These are phyloP conservation scores for Carpinus viminea DNA, from an alignment of 306 rosid species.

Conservation along the genomic window DNA sequence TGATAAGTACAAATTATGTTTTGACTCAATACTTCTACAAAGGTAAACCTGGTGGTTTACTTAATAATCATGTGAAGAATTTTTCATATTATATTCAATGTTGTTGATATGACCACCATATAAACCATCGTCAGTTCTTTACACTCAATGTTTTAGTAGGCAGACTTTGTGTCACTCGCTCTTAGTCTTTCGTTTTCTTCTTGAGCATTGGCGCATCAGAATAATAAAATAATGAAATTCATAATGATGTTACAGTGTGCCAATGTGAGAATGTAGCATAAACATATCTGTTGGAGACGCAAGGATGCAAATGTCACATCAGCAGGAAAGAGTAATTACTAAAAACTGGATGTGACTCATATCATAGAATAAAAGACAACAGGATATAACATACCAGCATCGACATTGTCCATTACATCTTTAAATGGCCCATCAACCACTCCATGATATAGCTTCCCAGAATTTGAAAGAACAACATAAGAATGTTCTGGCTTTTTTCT, in stretches of 20 bases:
- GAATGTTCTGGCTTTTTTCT: slow-evolving; percentile 46
- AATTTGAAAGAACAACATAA: slow-evolving; percentile 64
- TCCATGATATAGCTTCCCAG: slow-evolving; percentile 61
- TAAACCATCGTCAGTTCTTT: not conserved
- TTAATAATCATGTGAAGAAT: not conserved
- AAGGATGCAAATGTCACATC: slow-evolving; percentile 6
- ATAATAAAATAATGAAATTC: not conserved
- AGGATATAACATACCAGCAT: slow-evolving; percentile 67
- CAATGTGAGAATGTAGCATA: not conserved
- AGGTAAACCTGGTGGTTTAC: not conserved
- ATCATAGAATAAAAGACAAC: not conserved
- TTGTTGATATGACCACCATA: not conserved
- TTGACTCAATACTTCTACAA: not conserved
- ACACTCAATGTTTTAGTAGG: not conserved
- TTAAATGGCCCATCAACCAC: slow-evolving; percentile 41
- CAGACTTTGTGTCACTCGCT: not conserved
- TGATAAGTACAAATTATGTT: not conserved
- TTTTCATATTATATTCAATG: not conserved
- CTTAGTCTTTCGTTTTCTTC: not conserved
- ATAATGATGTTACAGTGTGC: not conserved
- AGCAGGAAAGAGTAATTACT: slow-evolving; percentile 15
- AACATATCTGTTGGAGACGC: not conserved
- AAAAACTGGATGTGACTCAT: not conserved
- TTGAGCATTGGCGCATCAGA: not conserved
- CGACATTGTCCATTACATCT: slow-evolving; percentile 59